phyloP scores from a whole-genome alignment of 2,329 filamentous ascomycete genomes.

The Colletotrichum eremochloae region DNA sequence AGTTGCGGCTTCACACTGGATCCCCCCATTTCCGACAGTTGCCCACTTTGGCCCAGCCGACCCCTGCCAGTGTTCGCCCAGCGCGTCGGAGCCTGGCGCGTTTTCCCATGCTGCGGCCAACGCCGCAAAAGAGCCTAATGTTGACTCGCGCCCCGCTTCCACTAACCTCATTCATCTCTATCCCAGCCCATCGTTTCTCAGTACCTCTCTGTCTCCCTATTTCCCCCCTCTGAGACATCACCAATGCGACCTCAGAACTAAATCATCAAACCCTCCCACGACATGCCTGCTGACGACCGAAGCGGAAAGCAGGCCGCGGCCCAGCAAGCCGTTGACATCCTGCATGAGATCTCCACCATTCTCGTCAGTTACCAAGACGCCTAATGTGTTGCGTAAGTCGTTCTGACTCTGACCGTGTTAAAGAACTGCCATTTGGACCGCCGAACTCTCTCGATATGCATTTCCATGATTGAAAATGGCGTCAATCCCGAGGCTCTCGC shows the following conservation, averaged over 20 bases:
- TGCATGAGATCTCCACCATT: constrained; percentile 89
- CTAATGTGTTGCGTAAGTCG: not conserved
- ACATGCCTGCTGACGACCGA: constrained; percentile 57
- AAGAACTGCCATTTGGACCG: constrained; percentile 96
- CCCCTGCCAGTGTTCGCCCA: constrained; percentile 29
- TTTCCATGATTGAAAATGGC: constrained; percentile 96
- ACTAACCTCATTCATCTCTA: constrained; percentile 6
- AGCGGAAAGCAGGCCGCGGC: constrained; percentile 80
- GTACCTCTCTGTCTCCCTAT: constrained; percentile 2
- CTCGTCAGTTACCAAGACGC: constrained; percentile 70
- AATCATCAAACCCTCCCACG: constrained; percentile 13
- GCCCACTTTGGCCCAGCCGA: constrained; percentile 25
- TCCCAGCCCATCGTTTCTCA: constrained; percentile 11
- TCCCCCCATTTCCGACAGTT: constrained; percentile 35
- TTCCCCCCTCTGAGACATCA: not conserved
- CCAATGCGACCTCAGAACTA: constrained; percentile 10
- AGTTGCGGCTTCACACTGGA: constrained; percentile 25
- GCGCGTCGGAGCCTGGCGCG: constrained; percentile 38
- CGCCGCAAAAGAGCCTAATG: constrained; percentile 12
- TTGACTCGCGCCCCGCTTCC: constrained; percentile 12
- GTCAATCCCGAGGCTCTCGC: constrained; percentile 96
- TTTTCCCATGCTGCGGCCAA: constrained; percentile 22
- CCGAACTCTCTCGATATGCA: constrained; percentile 91
- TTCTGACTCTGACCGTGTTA: constrained; percentile 28
- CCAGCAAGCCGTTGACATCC: constrained; percentile 85